Evolutionary conservation across 2,329 filamentous ascomycete species (phyloP).

Genomic region (Botrytis aclada): DNA sequence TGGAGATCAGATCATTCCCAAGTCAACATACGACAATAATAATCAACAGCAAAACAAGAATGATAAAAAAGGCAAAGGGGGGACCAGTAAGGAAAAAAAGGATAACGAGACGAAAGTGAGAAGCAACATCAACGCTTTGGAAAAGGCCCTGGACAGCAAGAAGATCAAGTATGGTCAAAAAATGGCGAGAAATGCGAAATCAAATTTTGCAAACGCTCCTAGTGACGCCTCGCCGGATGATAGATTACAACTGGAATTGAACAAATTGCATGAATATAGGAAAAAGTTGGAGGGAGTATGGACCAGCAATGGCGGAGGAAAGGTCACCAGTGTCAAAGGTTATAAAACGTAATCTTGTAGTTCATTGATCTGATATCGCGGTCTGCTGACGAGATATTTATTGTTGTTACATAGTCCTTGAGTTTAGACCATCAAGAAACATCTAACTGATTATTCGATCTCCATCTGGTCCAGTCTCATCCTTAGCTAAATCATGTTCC

Average conservation of each 20-base stretch:
- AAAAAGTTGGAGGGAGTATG: neutral
- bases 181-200: conserved; percentile 1
- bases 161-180: neutral
- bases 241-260: conserved; percentile 2
- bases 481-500: conserved; percentile 92
- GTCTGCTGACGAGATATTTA: conserved; percentile 20
- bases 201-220: neutral
- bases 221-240: neutral
- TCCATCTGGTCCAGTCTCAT: conserved; percentile 48
- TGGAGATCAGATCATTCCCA: conserved; percentile 2
- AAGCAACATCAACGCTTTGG: neutral
- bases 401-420: conserved; percentile 34
- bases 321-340: neutral
- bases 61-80: neutral
- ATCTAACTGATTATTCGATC: conserved; percentile 36
- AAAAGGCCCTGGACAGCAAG: neutral
- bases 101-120: neutral
- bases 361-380: neutral
- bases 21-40: neutral
- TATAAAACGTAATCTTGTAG: neutral
- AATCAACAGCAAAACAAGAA: neutral
- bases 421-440: conserved; percentile 16
- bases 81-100: neutral
- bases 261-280: neutral
- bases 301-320: neutral